phyloP scores from a whole-genome alignment of 2,329 filamentous ascomycete species.

The Herpomyces periplanetae region DNA sequence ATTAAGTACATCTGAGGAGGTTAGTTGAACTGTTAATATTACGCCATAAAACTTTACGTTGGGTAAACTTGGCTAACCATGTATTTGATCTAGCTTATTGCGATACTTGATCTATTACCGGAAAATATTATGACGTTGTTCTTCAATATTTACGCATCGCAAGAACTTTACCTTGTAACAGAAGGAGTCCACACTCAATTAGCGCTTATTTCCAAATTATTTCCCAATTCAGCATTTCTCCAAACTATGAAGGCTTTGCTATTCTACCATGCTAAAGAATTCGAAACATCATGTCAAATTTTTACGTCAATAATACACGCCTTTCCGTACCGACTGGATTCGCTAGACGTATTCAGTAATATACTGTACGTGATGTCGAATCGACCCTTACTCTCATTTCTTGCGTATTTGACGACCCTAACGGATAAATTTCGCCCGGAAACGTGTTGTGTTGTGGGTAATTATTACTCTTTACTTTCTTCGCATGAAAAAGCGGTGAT shows the following conservation, averaged over 20 bases:
- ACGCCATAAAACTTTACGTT: slow-evolving; percentile 1
- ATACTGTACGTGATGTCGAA: slow-evolving; percentile 74
- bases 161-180: slow-evolving; percentile 63
- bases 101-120: slow-evolving; percentile 29
- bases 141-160: slow-evolving; percentile 59
- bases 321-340: slow-evolving; percentile 33
- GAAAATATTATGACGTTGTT: slow-evolving; percentile 74
- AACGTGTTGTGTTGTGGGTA: slow-evolving; percentile 81
- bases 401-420: slow-evolving; percentile 58
- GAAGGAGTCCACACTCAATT: slow-evolving; percentile 31
- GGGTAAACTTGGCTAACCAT: slow-evolving; percentile 5
- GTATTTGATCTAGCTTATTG: slow-evolving; percentile 17
- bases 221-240: slow-evolving; percentile 55
- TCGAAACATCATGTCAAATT: slow-evolving; percentile 19
- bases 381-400: slow-evolving; percentile 54
- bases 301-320: slow-evolving; percentile 27
- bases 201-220: slow-evolving; percentile 38
- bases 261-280: slow-evolving; percentile 55
- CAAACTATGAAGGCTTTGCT: slow-evolving; percentile 60
- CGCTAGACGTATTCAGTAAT: slow-evolving; percentile 81
- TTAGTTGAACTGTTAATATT: no score
- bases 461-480: slow-evolving; percentile 77
- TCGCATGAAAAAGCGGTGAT: slow-evolving; percentile 93
- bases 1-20: slow-evolving; percentile 39
- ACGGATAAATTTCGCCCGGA: slow-evolving; percentile 89